Base-by-base conservation (phyloP, 345 rosid species). In the Arabidopsis suecica region DNA sequence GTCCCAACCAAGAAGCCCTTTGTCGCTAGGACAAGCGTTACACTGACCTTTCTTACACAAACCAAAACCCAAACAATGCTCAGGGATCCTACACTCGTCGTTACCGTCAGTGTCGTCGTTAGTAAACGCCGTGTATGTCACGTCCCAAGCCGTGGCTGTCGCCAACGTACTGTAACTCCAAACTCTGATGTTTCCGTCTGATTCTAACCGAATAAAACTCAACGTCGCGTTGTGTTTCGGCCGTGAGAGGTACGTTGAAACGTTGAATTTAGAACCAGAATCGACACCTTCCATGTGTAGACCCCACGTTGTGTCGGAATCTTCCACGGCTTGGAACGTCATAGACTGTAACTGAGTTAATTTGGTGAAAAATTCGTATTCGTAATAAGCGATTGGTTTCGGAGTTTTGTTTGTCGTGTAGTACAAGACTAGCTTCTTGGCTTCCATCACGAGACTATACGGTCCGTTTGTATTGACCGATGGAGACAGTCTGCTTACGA, bases 361-460 rank as follows among this genome's bases (percentile, higher is more conserved):
- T 3, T n/a, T 33, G 9, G 33, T 3, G 59, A n/a, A 65, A 7
- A 69, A 36, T 0, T 25, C 38, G 42, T 40, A 73, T 3, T 60
- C 68, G 71, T 47, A 78, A 13, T 80, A 81, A 33, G 83, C 83
- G 34, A 49, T 20, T 5, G 87, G 84, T 32, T 64, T 67, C 0
- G 79, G 80, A 3, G 85, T 78, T 28, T 79, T 82, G 48, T 61
- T 71, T 51, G 75, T 75, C 13, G 69, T 80, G 61, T 80, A 83
- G 38, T 83, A 81, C 78, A 85, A 41, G 16, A 78, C 74, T 6
- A 82, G 9, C 14, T 74, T 67, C n/a, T 73, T 82, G 20, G 79
- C 54, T 68, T 88, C 88, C 61, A 90, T 37, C 32, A 88, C 90
- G 4, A 85, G 83, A 71, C 89, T 86, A 40, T 88, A 78, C 4